Percentiles rank a stretch among this genome's conserved stretches.
Evolutionary conservation across 2,329 filamentous ascomycete genomes (phyloP).

Genomic region (Neopestalotiopsis sp.): DNA sequence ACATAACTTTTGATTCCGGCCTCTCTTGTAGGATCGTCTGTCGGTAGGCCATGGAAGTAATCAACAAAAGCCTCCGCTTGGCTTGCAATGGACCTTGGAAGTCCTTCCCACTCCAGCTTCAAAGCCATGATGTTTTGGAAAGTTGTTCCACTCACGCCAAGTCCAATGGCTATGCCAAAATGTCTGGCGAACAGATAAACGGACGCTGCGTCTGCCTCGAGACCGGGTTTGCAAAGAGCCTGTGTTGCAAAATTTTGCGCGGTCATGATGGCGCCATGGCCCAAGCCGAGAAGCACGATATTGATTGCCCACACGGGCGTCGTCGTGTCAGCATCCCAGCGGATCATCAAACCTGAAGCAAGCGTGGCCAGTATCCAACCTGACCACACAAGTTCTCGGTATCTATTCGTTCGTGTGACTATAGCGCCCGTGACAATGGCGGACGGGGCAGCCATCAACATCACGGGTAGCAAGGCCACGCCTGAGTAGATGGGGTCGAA

Average conservation of each 20-base stretch:
- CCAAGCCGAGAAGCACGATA: conserved; percentile 23
- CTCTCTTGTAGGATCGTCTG: not conserved
- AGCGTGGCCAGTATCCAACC: conserved; percentile 19
- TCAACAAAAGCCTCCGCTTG: conserved; percentile 16
- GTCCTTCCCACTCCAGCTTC: conserved; percentile 20
- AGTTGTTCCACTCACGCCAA: conserved; percentile 23
- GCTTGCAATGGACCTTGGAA: conserved; percentile 18
- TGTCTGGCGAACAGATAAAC: conserved; percentile 20
- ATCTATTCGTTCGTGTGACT: conserved; percentile 17
- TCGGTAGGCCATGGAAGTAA: not conserved
- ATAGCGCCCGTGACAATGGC: conserved; percentile 17
- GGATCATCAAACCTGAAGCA: conserved; percentile 23
- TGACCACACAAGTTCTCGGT: conserved; percentile 16
- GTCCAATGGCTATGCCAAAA: conserved; percentile 24
- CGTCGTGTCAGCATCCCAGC: conserved; percentile 22
- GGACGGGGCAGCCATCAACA: conserved; percentile 17
- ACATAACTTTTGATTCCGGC: conserved; percentile 15
- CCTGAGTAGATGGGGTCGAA: conserved; percentile 8
- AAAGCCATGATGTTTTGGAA: conserved; percentile 26
- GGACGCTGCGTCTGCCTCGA: conserved; percentile 11
- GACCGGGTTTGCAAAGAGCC: conserved; percentile 20
- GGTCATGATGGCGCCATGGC: conserved; percentile 27
- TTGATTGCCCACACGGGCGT: conserved; percentile 21
- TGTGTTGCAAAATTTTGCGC: conserved; percentile 28
- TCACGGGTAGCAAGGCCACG: conserved; percentile 16